phyloP scores from a whole-genome alignment of 208 protist species.

The Acanthamoeba lenticulata region DNA sequence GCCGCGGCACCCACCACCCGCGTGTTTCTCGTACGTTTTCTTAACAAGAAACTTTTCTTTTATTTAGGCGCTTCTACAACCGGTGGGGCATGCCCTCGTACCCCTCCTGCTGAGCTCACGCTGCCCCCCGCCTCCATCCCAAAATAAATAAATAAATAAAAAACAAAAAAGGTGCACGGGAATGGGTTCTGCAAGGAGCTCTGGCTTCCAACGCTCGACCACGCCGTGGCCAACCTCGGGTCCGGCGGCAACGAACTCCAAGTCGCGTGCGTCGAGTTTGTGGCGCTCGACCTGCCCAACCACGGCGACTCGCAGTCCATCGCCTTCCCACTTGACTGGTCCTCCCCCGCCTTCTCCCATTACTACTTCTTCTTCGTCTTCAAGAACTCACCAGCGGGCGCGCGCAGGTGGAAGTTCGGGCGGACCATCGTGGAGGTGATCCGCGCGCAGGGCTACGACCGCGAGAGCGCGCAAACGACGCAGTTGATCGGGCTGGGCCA shows the following conservation, averaged over 20 bases:
- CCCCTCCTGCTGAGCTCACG: neutral
- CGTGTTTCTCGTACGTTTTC: neutral
- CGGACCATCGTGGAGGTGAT: neutral
- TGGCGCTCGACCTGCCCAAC: neutral
- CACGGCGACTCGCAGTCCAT: constrained; percentile 14
- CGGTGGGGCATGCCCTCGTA: neutral
- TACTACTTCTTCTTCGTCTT: too few relatives aligned
- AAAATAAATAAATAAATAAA: too few relatives aligned
- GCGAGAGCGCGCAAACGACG: neutral
- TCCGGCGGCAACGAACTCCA: neutral
- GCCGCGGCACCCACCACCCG: neutral
- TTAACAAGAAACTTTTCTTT: too few relatives aligned
- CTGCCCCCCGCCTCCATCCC: neutral
- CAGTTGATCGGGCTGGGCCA: constrained; percentile 42
- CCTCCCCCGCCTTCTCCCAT: neutral
- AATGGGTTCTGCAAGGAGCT: constrained; percentile 61
- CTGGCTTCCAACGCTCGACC: neutral
- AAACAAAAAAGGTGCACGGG: constrained; percentile 58
- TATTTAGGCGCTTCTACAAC: neutral
- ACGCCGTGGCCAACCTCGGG: neutral
- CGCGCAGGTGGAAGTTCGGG: constrained; percentile 36
- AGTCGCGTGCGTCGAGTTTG: neutral
- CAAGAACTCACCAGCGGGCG: too few relatives aligned
- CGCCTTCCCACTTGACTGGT: neutral
- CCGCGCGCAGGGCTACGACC: neutral